Percentiles rank a stretch among this genome's conserved stretches.
Conservation (phyloP, 352 stramenopile species). For the Phytophthora citricola region DNA sequence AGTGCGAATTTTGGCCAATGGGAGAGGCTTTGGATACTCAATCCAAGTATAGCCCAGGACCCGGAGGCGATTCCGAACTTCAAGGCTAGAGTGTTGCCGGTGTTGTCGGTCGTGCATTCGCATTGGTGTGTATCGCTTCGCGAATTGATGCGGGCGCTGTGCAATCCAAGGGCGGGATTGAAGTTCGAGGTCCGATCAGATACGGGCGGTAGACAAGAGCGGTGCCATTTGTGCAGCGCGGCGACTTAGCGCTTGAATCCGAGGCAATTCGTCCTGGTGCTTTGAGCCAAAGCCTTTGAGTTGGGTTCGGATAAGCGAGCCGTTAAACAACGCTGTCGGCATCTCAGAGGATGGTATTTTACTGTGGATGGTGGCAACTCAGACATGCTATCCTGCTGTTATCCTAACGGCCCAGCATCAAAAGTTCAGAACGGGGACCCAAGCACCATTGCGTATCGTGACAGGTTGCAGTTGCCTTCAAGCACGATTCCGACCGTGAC, state of each 20-base stretch:
- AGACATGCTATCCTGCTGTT: slow-evolving; percentile 1
- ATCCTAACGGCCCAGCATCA: not conserved
- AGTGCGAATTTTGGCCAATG: slow-evolving; percentile 18
- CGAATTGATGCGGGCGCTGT: slow-evolving; percentile 4
- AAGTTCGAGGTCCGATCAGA: slow-evolving; percentile 25
- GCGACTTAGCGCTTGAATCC: not conserved
- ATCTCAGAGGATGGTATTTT: not conserved
- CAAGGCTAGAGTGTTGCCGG: slow-evolving; percentile 13
- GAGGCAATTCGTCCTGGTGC: too few species aligned
- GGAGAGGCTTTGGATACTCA: not conserved
- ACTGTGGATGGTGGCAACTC: not conserved
- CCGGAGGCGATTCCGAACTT: slow-evolving; percentile 17
- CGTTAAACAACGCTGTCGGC: not conserved
- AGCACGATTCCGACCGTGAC: not conserved
- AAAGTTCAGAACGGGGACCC: slow-evolving; percentile 1
- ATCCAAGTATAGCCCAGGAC: slow-evolving; percentile 14
- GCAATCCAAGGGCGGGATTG: slow-evolving; percentile 26
- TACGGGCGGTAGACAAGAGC: not conserved
- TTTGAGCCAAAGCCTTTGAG: too few species aligned
- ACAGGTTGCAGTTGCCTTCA: slow-evolving; percentile 1
- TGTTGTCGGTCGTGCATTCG: slow-evolving; percentile 24
- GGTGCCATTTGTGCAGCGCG: not conserved
- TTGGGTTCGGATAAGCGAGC: too few species aligned
- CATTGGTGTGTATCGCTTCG: not conserved
- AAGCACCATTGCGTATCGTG: slow-evolving; percentile 3